phyloP scores from a whole-genome alignment of 2,329 filamentous ascomycete species.

The Epichloe sibirici region DNA sequence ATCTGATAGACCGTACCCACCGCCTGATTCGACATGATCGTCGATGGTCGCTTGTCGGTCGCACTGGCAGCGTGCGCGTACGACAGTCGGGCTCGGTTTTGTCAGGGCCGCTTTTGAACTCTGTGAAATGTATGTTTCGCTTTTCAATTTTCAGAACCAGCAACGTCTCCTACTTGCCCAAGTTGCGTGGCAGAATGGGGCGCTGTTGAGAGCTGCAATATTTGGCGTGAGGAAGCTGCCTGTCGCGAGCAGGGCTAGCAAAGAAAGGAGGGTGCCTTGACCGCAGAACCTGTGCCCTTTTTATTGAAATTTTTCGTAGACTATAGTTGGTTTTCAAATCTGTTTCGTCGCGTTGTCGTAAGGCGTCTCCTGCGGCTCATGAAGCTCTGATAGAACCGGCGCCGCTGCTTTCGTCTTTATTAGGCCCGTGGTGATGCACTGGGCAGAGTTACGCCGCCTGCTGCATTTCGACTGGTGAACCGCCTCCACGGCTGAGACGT shows the following conservation, averaged over 20 bases:
- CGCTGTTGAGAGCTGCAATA: background rate
- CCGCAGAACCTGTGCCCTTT: background rate
- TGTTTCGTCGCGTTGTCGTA: background rate
- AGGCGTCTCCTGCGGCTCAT: background rate
- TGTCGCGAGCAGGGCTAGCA: background rate
- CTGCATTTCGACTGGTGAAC: slow-evolving; percentile 14
- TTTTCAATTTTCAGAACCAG: background rate
- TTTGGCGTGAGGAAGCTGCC: background rate
- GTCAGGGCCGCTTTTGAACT: background rate
- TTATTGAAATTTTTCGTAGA: background rate
- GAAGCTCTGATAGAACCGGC: background rate
- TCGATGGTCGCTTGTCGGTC: slow-evolving; percentile 12
- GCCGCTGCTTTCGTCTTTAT: slow-evolving; percentile 3
- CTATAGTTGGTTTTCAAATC: background rate
- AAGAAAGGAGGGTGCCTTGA: background rate
- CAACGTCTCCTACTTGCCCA: background rate
- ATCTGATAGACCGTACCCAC: slow-evolving; percentile 70
- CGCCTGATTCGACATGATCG: slow-evolving; percentile 43
- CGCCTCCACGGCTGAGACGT: background rate
- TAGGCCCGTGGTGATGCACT: slow-evolving; percentile 22
- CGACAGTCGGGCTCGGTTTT: background rate
- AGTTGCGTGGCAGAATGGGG: background rate
- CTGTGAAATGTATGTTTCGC: background rate
- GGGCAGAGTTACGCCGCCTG: slow-evolving; percentile 23
- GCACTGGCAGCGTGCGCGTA: slow-evolving; percentile 4